Evolutionary conservation across 2,329 filamentous ascomycete genomes (phyloP), one percentile per base, ranked within the genome.

Genomic region (Fusarium sambucinum): DNA sequence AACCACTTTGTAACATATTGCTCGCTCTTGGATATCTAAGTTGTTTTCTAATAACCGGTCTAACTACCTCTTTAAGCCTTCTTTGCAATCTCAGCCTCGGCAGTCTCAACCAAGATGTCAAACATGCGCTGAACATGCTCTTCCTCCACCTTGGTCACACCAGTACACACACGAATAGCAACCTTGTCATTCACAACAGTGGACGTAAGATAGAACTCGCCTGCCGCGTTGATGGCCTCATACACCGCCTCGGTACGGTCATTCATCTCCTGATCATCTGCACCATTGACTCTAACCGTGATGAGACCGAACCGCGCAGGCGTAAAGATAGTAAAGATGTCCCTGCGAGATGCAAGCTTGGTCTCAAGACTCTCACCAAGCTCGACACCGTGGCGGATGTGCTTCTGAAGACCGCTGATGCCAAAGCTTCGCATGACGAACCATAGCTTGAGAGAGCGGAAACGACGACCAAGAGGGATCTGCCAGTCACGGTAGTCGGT

Each of bases 401-500:
- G 92, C 6, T 81, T 85, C 71, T 89, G 89, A 74, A 98, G 80
- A 0, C 94, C 95, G 30, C 85, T 84, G 52, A 96, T 81, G 47
- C 95, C 95, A 76, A 94, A 97, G 42, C 87, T 90, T 44, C 95
- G 86, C 73, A 97, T 82, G 10, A 98, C 94, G 77, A 97, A 97
- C 95, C 95, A 98, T 67, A 97, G 90, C 82, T 98, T 98, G 59
- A 98, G 81, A 4, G 91, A 89, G 63, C 95, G 87, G 85, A 98
- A 98, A 17, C 95, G 86, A 4, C 95, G 86, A 11, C 95, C 95
- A 0, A 98, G 89, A 0, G 95, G 94, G 74, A 98, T 96, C 81
- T 97, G 94, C 95, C 95, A 98, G 83, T 98, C 94, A 46, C 95
- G 89, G 82, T 97, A 97, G 80, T 98, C 95, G 25, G 93, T 97